Evolutionary conservation across 208 protist species (phyloP).

Genomic region (Acanthamoeba lenticulata): DNA sequence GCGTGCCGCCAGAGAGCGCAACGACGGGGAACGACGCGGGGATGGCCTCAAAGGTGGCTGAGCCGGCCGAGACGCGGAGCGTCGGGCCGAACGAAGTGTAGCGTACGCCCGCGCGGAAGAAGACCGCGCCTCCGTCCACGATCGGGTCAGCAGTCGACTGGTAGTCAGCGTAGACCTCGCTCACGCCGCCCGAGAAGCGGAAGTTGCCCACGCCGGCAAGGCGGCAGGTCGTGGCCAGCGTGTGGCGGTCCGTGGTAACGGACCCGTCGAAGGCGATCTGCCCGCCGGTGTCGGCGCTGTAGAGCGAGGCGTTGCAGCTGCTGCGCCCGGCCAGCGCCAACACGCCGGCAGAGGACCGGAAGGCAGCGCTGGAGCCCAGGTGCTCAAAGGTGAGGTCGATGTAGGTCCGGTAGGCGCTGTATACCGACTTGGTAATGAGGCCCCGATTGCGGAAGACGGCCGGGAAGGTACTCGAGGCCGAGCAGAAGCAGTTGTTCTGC

Average conservation of each 20-base stretch:
- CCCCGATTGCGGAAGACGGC: constrained; percentile 48
- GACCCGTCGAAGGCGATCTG: constrained; percentile 22
- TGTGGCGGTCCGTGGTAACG: not conserved
- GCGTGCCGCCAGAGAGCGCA: not conserved
- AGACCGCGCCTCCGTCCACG: constrained; percentile 47
- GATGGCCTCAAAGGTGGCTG: constrained; percentile 44
- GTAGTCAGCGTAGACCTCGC: constrained; percentile 20
- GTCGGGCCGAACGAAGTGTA: constrained; percentile 50
- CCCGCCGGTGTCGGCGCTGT: not conserved
- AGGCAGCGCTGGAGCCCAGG: not conserved
- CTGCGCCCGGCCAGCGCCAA: constrained; percentile 6
- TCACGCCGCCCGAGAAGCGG: constrained; percentile 41
- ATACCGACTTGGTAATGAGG: constrained; percentile 13
- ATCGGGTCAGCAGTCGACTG: constrained; percentile 25
- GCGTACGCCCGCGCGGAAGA: constrained; percentile 5
- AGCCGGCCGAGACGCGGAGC: constrained; percentile 27
- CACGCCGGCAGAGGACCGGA: not conserved
- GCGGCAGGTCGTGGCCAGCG: not conserved
- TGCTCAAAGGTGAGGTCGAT: not conserved
- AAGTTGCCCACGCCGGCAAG: constrained; percentile 24
- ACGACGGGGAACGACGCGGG: constrained; percentile 11
- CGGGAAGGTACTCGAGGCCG: not conserved
- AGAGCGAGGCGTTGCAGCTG: not conserved
- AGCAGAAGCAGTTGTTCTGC: not conserved
- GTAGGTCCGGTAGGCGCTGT: not conserved